These are phyloP conservation scores for Aspergillus pseudonomiae DNA, from an alignment of 2,329 filamentous ascomycete genomes.

Conservation along the genomic window DNA sequence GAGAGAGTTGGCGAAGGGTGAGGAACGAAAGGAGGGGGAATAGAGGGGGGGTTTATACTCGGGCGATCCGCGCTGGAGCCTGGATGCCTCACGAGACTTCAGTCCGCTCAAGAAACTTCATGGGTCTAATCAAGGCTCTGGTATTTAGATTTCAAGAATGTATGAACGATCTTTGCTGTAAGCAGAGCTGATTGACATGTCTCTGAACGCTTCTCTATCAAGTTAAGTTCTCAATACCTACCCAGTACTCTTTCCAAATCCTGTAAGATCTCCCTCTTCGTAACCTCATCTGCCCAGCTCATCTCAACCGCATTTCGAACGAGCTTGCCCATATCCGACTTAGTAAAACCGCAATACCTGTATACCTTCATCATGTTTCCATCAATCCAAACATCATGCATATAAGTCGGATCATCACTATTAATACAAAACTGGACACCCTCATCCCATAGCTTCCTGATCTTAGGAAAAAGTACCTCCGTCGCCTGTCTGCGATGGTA, in stretches of 20 bases:
- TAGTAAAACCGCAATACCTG: background rate
- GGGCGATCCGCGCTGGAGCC: too few species aligned
- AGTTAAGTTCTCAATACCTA: background rate
- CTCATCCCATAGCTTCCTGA: background rate
- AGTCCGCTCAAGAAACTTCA: too few species aligned
- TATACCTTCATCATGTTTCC: background rate
- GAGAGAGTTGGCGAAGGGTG: too few species aligned
- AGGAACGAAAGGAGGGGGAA: too few species aligned
- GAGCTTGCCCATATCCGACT: background rate
- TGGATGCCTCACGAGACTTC: too few species aligned
- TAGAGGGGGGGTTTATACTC: too few species aligned
- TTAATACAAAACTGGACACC: background rate
- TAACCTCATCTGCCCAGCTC: background rate
- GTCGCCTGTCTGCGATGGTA: conserved; percentile 4
- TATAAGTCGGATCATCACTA: background rate
- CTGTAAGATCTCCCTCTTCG: background rate
- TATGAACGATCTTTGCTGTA: too few species aligned
- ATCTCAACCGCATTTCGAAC: background rate
- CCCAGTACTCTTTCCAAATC: background rate
- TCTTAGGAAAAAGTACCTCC: conserved; percentile 4
- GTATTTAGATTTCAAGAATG: too few species aligned
- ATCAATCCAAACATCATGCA: background rate
- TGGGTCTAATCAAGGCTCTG: too few species aligned
- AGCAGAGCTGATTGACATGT: too few species aligned
- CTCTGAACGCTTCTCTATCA: too few species aligned